Conservation (phyloP, 768 basidiomycete species). For the Antrodiella citrinella region DNA sequence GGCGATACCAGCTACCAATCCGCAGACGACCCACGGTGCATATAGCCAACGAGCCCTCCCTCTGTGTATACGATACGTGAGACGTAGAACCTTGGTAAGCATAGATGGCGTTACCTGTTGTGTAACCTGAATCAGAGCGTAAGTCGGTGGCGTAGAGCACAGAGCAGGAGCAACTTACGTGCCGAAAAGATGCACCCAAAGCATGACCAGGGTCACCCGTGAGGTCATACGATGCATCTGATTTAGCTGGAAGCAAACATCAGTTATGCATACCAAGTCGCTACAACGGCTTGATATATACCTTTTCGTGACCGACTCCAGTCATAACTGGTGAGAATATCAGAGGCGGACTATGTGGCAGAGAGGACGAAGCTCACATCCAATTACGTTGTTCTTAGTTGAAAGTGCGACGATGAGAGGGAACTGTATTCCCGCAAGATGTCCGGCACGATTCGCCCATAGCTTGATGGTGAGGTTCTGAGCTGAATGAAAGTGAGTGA, state of each 20-base stretch:
- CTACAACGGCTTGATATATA: too few species aligned
- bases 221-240: conserved; percentile 38
- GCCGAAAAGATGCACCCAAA: conserved; percentile 35
- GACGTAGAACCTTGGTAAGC: too few species aligned
- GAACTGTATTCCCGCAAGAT: conserved; percentile 35
- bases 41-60: neutral
- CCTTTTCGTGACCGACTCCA: conserved; percentile 46
- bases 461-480: conserved; percentile 4
- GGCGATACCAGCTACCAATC: conserved; percentile 18
- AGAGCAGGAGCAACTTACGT: conserved; percentile 11
- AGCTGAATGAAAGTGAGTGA: conserved; percentile 1
- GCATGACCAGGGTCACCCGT: conserved; percentile 31
- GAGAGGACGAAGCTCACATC: conserved; percentile 25
- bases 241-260: conserved; percentile 32
- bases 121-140: too few species aligned
- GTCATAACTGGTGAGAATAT: conserved; percentile 36
- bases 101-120: too few species aligned
- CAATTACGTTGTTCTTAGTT: conserved; percentile 45
- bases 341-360: too few species aligned
- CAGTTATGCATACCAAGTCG: too few species aligned
- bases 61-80: too few species aligned
- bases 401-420: conserved; percentile 44
- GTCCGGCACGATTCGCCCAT: conserved; percentile 26
- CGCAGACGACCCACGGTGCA: conserved; percentile 3
- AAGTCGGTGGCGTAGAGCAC: too few species aligned